Base-by-base conservation (phyloP, 2,329 filamentous ascomycete genomes). In the Arachnomyces sp. region DNA sequence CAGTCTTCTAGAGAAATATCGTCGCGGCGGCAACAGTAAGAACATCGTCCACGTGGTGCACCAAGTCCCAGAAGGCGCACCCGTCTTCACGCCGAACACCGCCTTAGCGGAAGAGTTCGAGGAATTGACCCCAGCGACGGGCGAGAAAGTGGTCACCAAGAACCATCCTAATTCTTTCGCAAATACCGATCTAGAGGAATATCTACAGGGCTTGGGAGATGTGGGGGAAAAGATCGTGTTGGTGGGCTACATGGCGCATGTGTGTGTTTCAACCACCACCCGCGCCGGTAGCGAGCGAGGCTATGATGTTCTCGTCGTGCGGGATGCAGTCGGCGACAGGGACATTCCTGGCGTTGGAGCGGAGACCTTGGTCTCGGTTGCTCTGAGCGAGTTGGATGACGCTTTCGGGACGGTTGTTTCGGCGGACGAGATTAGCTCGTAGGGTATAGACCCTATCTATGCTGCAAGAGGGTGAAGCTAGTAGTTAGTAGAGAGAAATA, bases 31-130 rank as follows among this genome's bases (percentile, higher is more conserved):
- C 2, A 57, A 60, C 6, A 52, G 54, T 39, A 56, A 54, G 18
- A 73, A 74, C 46, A 61, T 84, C 36, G 73, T 83, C 1, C 80
- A 84, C 52, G 65, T 84, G 5, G 61, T 77, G 7, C 80, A 84
- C 56, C 57, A 69, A 36, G 71, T 71, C 0, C 77, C 79, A 2
- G 67, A 72, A 0, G 78, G 76, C 2, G 76, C 80, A 1, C 80
- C 80, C 0, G 67, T 85, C 3, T 85, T 85, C 59, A 84, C 80
- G 0, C 75, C 77, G 0, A 67, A 65, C 3, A 84, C 79, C 0
- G 52, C 66, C 3, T 63, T 85, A 4, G 78, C 75, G 0, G 63
- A 76, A 29, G 75, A 78, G 44, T 82, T 84, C 46, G 63, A 71
- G 0, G 78, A 82, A 49, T 59, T 84, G 31, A 68, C 62, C 18